phyloP scores from a whole-genome alignment of 192 early-diverging fungal species.

The Piromyces finnis region DNA sequence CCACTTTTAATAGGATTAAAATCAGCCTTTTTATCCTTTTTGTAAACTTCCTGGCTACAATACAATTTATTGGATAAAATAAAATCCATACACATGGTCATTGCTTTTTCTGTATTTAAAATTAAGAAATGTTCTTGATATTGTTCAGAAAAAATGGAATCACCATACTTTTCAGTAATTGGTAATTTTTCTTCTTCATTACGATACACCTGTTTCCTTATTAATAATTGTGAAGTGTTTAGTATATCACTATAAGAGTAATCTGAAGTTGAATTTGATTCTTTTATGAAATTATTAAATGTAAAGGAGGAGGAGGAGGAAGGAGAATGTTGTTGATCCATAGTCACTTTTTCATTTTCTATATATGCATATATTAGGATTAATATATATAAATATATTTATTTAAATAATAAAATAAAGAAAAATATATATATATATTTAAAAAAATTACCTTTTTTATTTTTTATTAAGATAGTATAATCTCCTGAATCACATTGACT shows the following conservation, averaged over 20 bases:
- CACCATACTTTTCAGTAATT: background rate
- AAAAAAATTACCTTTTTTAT: background rate
- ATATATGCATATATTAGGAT: too few relatives aligned
- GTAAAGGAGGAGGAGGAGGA: too few relatives aligned
- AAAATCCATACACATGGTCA: conserved; percentile 18
- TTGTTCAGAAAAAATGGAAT: background rate
- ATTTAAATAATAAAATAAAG: too few relatives aligned
- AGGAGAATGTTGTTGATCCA: too few relatives aligned
- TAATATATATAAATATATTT: too few relatives aligned
- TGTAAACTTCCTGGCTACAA: background rate
- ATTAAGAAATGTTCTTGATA: conserved; percentile 36
- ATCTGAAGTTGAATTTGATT: too few relatives aligned
- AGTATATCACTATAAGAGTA: background rate
- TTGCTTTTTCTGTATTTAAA: conserved; percentile 28
- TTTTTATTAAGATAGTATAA: background rate
- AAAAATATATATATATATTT: too few relatives aligned
- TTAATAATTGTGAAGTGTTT: background rate
- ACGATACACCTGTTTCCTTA: background rate
- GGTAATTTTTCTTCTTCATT: background rate
- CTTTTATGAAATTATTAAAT: too few relatives aligned
- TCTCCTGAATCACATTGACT: background rate
- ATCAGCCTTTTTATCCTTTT: conserved; percentile 4
- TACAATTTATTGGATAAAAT: conserved; percentile 1
- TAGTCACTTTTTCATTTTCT: too few relatives aligned
- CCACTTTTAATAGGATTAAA: conserved; percentile 10